A percentile compares a stretch with the other conserved stretches of the same genome.
Conservation (phyloP, 768 basidiomycete genomes). For the Nevesoporus exiguus region DNA sequence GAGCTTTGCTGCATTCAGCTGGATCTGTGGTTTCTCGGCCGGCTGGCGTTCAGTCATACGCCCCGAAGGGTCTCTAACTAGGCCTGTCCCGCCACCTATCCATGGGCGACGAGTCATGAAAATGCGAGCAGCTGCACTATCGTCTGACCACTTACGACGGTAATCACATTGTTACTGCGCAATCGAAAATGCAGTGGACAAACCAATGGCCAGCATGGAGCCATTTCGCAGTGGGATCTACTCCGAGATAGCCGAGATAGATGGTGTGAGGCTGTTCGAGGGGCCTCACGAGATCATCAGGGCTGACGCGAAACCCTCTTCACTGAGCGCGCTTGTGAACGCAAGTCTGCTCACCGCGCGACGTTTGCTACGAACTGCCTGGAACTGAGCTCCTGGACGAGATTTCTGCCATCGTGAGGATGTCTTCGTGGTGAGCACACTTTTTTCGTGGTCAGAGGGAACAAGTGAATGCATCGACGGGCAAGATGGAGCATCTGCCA, state of each 20-base stretch:
- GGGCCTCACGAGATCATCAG: slow-evolving; percentile 38
- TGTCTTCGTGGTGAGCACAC: slow-evolving; percentile 2
- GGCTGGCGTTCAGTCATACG: slow-evolving; percentile 75
- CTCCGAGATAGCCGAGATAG: slow-evolving; percentile 88
- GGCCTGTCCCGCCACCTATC: slow-evolving; percentile 95
- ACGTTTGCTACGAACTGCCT: slow-evolving; percentile 36
- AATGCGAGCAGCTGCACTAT: not conserved
- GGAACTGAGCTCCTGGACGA: slow-evolving; percentile 33
- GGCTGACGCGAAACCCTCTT: slow-evolving; percentile 30
- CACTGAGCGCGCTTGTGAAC: not conserved
- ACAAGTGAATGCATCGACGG: slow-evolving; percentile 16
- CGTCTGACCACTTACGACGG: slow-evolving; percentile 58
- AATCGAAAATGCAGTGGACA: slow-evolving; percentile 84
- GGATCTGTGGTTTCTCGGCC: slow-evolving; percentile 56
- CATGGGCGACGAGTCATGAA: slow-evolving; percentile 30
- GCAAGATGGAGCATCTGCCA: slow-evolving; percentile 21
- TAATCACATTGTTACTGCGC: slow-evolving; percentile 77
- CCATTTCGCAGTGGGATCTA: slow-evolving; percentile 89
- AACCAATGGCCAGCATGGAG: slow-evolving; percentile 91
- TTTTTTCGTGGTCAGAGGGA: not conserved
- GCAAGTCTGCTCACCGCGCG: slow-evolving; percentile 29
- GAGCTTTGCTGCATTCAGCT: slow-evolving; percentile 63
- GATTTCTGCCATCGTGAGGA: slow-evolving; percentile 18
- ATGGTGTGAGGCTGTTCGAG: slow-evolving; percentile 46
- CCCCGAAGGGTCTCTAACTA: slow-evolving; percentile 97